Base-by-base conservation (phyloP, 768 basidiomycete species). In the Peribolospora baueri region DNA sequence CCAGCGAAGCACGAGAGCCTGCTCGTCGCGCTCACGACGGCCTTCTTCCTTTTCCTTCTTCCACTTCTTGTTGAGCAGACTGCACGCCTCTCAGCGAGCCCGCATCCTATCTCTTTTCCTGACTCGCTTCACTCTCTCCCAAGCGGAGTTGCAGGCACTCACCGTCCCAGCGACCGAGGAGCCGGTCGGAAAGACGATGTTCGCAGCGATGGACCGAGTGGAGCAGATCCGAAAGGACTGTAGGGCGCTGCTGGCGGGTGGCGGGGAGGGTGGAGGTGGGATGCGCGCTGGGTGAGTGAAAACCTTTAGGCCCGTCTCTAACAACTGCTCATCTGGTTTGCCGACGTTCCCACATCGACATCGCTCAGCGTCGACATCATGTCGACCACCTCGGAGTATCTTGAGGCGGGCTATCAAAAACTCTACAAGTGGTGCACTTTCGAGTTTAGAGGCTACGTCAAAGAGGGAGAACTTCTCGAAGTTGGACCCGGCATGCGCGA, bases 351-450 rank as follows among this genome's bases (percentile, higher is more conserved):
- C 2, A 6, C 10, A 4, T 42, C 48, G 3, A 4, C 0, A 0
- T 25, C 13, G 36, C 42, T 38, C 59, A 93, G 90, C 3, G 68
- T 84, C 48, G 91, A 95, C 63, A 85, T 95, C 57, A 85, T 95
- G 78, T 70, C 80, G 0, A 71, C 77, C 6, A 93, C 85, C 0
- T 79, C 81, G 0, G 72, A 77, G 7, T 75, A 84, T 58, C 76
- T 95, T 48, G 88, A 97, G 64, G 78, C 82, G 60, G 90, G 80
- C 3, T 90, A 84, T 67, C 79, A 84, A 56, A 95, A 93, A 69
- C 76, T 90, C 46, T 73, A 81, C 55, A 79, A 86, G 37, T 90
- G 82, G 78, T 77, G 80, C 65, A 75, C 79, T 0, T 80, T 81
- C 63, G 84, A 91, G 65, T 87, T 93, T 64, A 74, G 83, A 7